Evolutionary conservation across 306 rosid genomes (phyloP).

Genomic region (Inga oerstediana): DNA sequence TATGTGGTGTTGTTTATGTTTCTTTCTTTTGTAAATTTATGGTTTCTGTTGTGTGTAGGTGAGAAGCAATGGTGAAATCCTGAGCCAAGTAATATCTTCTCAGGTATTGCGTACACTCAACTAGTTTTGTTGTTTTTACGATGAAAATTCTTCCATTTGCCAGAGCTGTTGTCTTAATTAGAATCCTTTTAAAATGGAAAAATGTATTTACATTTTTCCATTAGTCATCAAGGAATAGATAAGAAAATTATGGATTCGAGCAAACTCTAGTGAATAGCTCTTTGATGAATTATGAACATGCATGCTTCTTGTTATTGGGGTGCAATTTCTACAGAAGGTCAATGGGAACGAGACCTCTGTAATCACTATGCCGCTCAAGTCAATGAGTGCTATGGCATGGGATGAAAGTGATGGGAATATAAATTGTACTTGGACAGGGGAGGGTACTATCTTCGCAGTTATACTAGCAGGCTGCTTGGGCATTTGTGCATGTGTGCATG

Average conservation of each 20-base stretch:
- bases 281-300: neutral
- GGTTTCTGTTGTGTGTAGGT: conserved; percentile 51
- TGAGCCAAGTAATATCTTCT: conserved; percentile 90
- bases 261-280: neutral
- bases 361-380: neutral
- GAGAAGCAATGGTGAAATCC: conserved; percentile 81
- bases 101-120: conserved; percentile 55
- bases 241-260: neutral
- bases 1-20: conserved; percentile 1
- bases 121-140: neutral
- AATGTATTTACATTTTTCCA: neutral
- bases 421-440: neutral
- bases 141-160: neutral
- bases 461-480: neutral
- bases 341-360: neutral
- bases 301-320: neutral
- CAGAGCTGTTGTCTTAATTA: neutral
- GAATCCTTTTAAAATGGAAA: neutral
- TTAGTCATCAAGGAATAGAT: neutral
- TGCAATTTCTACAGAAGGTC: neutral
- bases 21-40: conserved; percentile 9
- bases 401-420: neutral
- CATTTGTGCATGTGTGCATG: neutral
- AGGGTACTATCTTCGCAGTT: neutral
- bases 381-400: neutral